phyloP scores from a whole-genome alignment of 306 rosid species.

The Vicia villosa region DNA sequence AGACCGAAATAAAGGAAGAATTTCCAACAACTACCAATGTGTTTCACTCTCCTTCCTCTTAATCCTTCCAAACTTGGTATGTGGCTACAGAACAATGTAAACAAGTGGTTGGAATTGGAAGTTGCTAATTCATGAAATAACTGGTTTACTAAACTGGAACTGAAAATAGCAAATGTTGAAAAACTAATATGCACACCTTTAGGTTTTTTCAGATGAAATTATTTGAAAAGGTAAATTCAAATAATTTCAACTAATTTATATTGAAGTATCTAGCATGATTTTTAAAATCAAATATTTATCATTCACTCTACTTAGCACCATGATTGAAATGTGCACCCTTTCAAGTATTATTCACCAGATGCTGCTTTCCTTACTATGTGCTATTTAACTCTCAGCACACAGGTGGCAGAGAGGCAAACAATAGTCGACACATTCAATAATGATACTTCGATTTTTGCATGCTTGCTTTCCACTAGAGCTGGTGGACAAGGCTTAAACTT shows the following conservation, averaged over 20 bases:
- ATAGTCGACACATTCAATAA: conserved; percentile 91
- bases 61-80: not conserved
- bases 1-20: no score
- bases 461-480: conserved; percentile 96
- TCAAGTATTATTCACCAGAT: conserved; percentile 10
- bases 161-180: not conserved
- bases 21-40: not conserved
- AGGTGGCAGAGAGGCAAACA: conserved; percentile 89
- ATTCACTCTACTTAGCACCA: not conserved
- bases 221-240: not conserved
- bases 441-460: conserved; percentile 85
- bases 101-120: not conserved
- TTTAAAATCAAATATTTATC: not conserved
- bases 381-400: conserved; percentile 65
- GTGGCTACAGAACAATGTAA: not conserved
- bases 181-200: not conserved
- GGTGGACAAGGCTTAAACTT: conserved; percentile 97
- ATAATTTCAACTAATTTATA: not conserved
- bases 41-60: not conserved
- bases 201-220: not conserved
- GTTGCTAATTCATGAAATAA: not conserved
- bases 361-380: conserved; percentile 19
- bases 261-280: not conserved
- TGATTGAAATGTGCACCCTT: conserved; percentile 13
- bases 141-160: not conserved